phyloP scores from a whole-genome alignment of 768 basidiomycete genomes.

The Piloderma croceum region DNA sequence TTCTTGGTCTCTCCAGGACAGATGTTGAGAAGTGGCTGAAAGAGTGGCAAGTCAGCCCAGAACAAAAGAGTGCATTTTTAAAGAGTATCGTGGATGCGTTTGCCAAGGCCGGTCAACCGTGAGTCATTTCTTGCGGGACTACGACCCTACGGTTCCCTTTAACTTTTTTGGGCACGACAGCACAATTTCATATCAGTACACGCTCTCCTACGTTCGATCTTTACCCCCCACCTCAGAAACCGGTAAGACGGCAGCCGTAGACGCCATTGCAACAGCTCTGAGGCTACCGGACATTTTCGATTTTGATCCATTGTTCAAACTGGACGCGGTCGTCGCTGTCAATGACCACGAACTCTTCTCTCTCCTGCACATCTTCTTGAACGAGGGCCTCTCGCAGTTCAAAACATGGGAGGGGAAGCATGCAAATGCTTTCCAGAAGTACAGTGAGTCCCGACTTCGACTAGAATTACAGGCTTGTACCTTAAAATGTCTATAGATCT shows the following conservation, averaged over 20 bases:
- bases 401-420: constrained; percentile 53
- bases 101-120: constrained; percentile 54
- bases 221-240: constrained; percentile 50
- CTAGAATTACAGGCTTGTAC: background rate
- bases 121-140: constrained; percentile 24
- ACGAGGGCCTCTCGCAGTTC: constrained; percentile 56
- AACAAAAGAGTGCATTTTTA: constrained; percentile 62
- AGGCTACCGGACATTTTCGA: constrained; percentile 67
- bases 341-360: constrained; percentile 69
- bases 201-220: constrained; percentile 54
- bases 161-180: constrained; percentile 32
- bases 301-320: constrained; percentile 73
- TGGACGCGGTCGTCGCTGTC: constrained; percentile 60
- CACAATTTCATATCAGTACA: constrained; percentile 57
- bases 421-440: constrained; percentile 42
- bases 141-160: background rate
- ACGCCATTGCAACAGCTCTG: constrained; percentile 59
- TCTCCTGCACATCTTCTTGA: constrained; percentile 73
- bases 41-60: constrained; percentile 64
- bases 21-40: constrained; percentile 73
- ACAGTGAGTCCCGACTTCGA: constrained; percentile 40
- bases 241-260: constrained; percentile 49
- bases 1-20: constrained; percentile 51
- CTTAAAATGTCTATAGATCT: constrained; percentile 38
- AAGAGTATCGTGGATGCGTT: constrained; percentile 58